phyloP scores from a whole-genome alignment of 495 filamentous ascomycete species.

The Xylaria bambusicola region DNA sequence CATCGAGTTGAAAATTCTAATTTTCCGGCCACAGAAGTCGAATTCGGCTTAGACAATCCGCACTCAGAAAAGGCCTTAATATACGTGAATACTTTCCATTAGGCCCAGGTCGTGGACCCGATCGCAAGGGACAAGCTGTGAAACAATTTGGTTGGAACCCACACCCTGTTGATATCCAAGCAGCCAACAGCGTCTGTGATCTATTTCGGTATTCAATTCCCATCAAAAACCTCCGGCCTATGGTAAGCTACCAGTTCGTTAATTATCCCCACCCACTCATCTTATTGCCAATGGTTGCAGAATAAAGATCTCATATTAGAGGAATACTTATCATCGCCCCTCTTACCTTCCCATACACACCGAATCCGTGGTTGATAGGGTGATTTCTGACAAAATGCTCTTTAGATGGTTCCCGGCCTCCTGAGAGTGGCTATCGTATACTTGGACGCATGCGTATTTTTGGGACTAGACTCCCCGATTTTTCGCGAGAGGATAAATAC shows the following conservation, averaged over 20 bases:
- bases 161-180: slow-evolving; percentile 50
- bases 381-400: not conserved
- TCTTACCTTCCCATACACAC: no score
- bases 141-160: slow-evolving; percentile 44
- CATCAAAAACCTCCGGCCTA: slow-evolving; percentile 63
- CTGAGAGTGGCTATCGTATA: slow-evolving; percentile 54
- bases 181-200: slow-evolving; percentile 64
- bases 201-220: slow-evolving; percentile 65
- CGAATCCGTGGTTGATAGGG: no score
- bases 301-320: no score
- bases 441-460: slow-evolving; percentile 53
- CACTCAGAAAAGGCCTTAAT: slow-evolving; percentile 58
- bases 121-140: slow-evolving; percentile 41
- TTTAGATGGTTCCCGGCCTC: slow-evolving; percentile 63
- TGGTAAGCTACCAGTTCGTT: not conserved
- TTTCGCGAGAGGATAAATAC: slow-evolving; percentile 65
- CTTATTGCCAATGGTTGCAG: no score
- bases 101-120: slow-evolving; percentile 43
- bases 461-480: slow-evolving; percentile 56
- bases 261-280: not conserved
- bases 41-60: slow-evolving; percentile 31
- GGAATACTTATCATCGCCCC: no score
- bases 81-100: slow-evolving; percentile 46
- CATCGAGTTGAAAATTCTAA: slow-evolving; percentile 51
- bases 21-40: slow-evolving; percentile 19